Percentiles rank a stretch among this genome's conserved stretches.
Evolutionary conservation across 108 stramenopile species (phyloP).

Genomic region (Skeletonema marinoi): DNA sequence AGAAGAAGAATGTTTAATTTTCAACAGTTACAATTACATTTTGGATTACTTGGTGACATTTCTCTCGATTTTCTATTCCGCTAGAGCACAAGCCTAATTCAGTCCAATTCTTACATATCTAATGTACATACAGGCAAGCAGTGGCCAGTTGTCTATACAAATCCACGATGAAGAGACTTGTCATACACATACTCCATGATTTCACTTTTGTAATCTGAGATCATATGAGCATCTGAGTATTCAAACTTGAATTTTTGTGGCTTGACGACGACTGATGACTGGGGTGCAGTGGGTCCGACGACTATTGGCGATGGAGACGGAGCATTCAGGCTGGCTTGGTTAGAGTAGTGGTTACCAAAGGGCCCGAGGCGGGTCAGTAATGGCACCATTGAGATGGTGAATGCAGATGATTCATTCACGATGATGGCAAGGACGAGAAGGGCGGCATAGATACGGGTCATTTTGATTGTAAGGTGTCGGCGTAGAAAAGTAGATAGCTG

Average conservation of each 20-base stretch:
- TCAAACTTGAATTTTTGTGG: slow-evolving; percentile 7
- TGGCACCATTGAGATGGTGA: not conserved
- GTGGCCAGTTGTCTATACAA: not conserved
- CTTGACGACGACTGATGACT: not conserved
- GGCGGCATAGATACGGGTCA: not conserved
- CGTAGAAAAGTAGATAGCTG: not conserved
- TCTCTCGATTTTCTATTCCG: not conserved
- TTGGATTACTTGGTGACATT: no score
- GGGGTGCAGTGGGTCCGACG: not conserved
- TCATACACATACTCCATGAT: slow-evolving; percentile 1
- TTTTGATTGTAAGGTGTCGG: not conserved
- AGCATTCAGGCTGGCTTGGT: no score
- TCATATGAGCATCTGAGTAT: slow-evolving; percentile 7
- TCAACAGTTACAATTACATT: no score
- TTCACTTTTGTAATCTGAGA: slow-evolving; percentile 3
- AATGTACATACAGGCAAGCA: not conserved
- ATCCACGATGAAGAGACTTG: slow-evolving; percentile 4
- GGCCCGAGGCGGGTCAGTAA: not conserved
- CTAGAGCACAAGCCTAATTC: no score
- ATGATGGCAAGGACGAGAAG: not conserved
- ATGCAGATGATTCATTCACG: not conserved
- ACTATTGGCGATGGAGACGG: not conserved
- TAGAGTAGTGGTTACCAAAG: not conserved
- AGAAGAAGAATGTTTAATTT: no score
- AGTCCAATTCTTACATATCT: not conserved